Percentiles rank a stretch among this genome's conserved stretches.
Conservation (phyloP, 805 yeast species). For the Blastobotrys americana region DNA sequence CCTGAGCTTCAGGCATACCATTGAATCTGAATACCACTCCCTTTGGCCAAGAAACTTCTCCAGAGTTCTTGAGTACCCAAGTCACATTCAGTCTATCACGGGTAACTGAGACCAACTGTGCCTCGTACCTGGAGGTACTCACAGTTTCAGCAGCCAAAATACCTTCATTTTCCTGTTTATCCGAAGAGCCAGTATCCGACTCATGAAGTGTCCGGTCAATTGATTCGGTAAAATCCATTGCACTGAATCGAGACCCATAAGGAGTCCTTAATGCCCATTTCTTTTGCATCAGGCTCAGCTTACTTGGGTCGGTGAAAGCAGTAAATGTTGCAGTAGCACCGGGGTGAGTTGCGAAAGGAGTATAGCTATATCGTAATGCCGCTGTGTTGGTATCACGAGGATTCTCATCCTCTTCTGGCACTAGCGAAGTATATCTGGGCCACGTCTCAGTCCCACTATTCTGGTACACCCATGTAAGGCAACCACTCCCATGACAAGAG, state of each 20-base stretch:
- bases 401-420: background rate
- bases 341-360: constrained; percentile 2
- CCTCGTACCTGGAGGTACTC: background rate
- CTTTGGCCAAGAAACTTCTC: constrained; percentile 1
- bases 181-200: background rate
- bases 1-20: background rate
- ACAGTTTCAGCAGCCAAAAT: background rate
- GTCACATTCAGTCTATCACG: background rate
- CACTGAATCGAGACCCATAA: constrained; percentile 1
- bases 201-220: background rate
- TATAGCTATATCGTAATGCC: background rate
- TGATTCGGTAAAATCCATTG: constrained; percentile 1
- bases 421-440: constrained; percentile 11
- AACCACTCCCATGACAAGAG: background rate
- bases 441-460: constrained; percentile 16
- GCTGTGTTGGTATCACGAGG: background rate
- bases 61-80: constrained; percentile 1
- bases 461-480: constrained; percentile 5
- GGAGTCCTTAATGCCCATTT: constrained; percentile 7
- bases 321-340: constrained; percentile 7
- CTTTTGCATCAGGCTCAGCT: constrained; percentile 2
- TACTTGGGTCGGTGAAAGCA: constrained; percentile 5
- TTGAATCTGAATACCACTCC: background rate
- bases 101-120: background rate
- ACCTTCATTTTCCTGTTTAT: background rate